These are phyloP conservation scores for Termitomyces sp. DNA, from an alignment of 768 basidiomycete species.

Conservation along the genomic window DNA sequence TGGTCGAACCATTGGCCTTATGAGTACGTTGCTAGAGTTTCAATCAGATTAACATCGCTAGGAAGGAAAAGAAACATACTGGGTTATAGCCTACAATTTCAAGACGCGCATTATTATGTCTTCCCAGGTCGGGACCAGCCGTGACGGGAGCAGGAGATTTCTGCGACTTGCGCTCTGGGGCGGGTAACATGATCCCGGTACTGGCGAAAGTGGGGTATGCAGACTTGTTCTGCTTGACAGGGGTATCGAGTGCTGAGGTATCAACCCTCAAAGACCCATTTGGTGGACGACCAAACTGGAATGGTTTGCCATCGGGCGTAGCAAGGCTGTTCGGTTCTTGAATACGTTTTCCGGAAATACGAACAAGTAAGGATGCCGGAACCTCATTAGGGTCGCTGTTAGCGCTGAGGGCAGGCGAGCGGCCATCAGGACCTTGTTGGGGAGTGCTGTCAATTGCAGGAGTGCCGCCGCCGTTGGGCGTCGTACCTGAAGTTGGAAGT, in stretches of 20 bases:
- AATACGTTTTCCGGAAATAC: conserved; percentile 67
- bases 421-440: conserved; percentile 46
- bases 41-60: background rate
- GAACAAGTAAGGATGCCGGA: conserved; percentile 68
- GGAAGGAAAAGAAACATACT: conserved; percentile 42
- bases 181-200: conserved; percentile 54
- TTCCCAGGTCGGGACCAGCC: conserved; percentile 80
- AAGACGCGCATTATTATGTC: conserved; percentile 65
- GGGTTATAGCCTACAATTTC: conserved; percentile 71
- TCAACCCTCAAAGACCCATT: conserved; percentile 73
- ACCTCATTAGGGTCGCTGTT: conserved; percentile 80
- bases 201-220: conserved; percentile 71
- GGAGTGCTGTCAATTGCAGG: conserved; percentile 41
- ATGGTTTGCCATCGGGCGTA: conserved; percentile 55
- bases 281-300: conserved; percentile 60
- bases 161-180: conserved; percentile 53
- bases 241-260: conserved; percentile 58
- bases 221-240: conserved; percentile 78
- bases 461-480: conserved; percentile 31
- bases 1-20: conserved; percentile 40
- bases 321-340: conserved; percentile 42
- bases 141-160: conserved; percentile 80
- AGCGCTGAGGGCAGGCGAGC: conserved; percentile 58
- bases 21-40: conserved; percentile 37
- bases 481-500: conserved; percentile 60